Base-by-base conservation (phyloP, 441 rosid species). In the Croton laevigatus region DNA sequence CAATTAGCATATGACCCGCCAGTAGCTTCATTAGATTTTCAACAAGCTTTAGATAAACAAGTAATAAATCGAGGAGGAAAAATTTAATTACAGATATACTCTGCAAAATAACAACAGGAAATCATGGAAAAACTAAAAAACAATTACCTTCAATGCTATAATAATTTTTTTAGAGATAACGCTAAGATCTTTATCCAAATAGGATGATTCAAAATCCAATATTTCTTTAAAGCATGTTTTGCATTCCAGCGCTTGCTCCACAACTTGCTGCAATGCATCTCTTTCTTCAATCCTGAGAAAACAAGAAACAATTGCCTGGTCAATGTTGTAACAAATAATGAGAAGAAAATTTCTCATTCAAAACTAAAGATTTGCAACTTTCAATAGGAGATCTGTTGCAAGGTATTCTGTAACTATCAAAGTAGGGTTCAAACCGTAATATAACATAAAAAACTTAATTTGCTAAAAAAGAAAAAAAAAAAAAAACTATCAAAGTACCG, bases 261-360 rank as follows among this genome's bases (percentile, higher is more conserved):
- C 87, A 70, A 88, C 72, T 48, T 79, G 60, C 71, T 70, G 81
- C 72, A 90, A 73, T 23, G 68, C 19, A 49, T 71, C 80, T 62
- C 66, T 76, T 79, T 87, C 96, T 74, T 83, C 85, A 75, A 90
- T 66, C 84, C 96, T 88, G 87, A 65, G 61, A 68, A 70, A 68
- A 69, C 32, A 59, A 73, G 34, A n/a, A 59, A 48, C 57, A 68
- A 54, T 8, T 49, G 9, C 22, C 9, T 6, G 14, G 13, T 53
- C 58, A 49, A 38, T 6, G 54, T 62, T 20, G 8, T 44, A 10
- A 52, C 59, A 59, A 8, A 59, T 19, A 54, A 9, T n/a, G 19
- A 27, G 27, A 52, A 17, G 40, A 70, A 27, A 34, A 52, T 19
- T 16, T 27, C 61, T 49, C 22, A 27, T 23, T 52, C 16, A 40